Evolutionary conservation across 2,329 filamentous ascomycete genomes (phyloP), one percentile per base, ranked within the genome.

Genomic region (Gyromitra esculenta): DNA sequence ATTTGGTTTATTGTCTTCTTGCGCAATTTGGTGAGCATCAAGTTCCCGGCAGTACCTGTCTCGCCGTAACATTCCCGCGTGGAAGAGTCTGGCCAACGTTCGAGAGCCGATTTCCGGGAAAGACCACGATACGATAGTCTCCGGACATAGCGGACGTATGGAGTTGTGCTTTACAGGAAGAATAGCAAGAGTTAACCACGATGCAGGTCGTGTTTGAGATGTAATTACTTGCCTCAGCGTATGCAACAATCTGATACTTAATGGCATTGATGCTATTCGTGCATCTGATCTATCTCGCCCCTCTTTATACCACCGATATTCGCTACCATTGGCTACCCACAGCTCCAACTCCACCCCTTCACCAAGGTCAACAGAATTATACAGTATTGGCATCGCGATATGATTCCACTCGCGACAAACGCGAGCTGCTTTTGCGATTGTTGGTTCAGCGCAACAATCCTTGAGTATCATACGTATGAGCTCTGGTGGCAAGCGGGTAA

Each of bases 381-480:
- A 75, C 3, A 75, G 41, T 21, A 75, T 9, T 48, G 72, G 72
- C 21, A 75, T 52, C 2, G 72, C 72, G 59, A 75, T 75, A 13
- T 70, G 66, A 18, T 75, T 62, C 72, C 72, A 75, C 62, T 75
- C 72, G 18, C 72, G 72, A 25, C 72, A 75, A 41, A 75, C 72
- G 25, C 72, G 50, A 43, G 72, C 72, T 70, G 66, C 72, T 41
- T 59, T 75, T 18, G 72, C 72, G 25, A 75, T 45, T 56, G 72
- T 75, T 71, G 72, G 72, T 41, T 75, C 65, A 13, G 72, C 72
- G 35, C 72, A 75, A 9, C 72, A 75, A 37, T 75, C 72, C 8
- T 75, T 75, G 5, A 75, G 72, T 63, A 75, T 71, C 66, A 75
- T 75, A 50, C 72, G 72, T 35, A 75, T 69, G 18, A 75, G 72